Base-by-base conservation (phyloP, 768 basidiomycete genomes). In the Aureoboletus auriporus region DNA sequence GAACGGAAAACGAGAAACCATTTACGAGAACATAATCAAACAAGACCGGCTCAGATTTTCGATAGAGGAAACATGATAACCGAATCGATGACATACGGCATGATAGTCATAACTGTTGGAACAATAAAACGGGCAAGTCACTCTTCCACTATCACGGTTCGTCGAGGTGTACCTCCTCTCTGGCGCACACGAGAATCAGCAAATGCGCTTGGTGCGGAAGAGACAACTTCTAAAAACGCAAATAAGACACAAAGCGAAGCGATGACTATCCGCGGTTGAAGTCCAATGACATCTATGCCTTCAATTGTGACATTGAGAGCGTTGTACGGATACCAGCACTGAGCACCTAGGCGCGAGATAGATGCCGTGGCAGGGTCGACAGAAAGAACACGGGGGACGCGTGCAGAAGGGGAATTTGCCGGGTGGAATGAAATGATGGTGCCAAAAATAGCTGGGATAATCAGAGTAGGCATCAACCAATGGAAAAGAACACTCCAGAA, bases 191-290 rank as follows among this genome's bases (percentile, higher is more conserved):
- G 67, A 20, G 57, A 57, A 39, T 68, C 62, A n/a, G 62, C 61
- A 50, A 63, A 67, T 13, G 67, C 70, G 7, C 60, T 49, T 13
- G 82, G 80, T 0, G 79, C 75, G 8, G 55, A 60, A 16, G 71
- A 69, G 44, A 87, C 76, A 0, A 80, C 81, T 62, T 87, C 85
- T 1, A 83, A 79, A 54, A 85, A 83, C 3, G 85, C 79, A 57
- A 86, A 84, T 0, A 82, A 82, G 10, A 82, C 72, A 8, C 75
- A 72, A 28, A 85, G 66, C 5, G 73, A 66, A 0, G 85, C 80
- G 39, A 65, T 72, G 47, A 84, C 66, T 1, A 84, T 70, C 39
- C 85, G 75, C 73, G 78, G 77, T 27, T 73, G 69, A 33, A 68
- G 63, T 6, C 82, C 82, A 7, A 87, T 62, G 4, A 82, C 73